phyloP scores from a whole-genome alignment of 768 basidiomycete genomes.

The Boletus bicolor region DNA sequence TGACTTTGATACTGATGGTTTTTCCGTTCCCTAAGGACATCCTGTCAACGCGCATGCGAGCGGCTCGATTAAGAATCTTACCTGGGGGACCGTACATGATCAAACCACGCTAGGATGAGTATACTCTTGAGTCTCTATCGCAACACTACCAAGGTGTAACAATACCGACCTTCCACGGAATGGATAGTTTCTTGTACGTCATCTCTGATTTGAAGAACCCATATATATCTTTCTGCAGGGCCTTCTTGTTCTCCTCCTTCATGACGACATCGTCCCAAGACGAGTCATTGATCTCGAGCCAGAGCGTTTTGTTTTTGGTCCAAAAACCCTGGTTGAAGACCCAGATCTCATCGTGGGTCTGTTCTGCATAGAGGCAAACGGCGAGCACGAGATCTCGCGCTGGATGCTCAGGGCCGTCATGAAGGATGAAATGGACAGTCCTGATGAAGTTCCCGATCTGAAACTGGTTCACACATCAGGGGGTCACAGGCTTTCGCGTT shows the following conservation, averaged over 20 bases:
- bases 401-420: conserved; percentile 55
- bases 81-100: conserved; percentile 85
- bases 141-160: neutral
- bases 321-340: conserved; percentile 73
- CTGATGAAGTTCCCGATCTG: conserved; percentile 19
- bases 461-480: conserved; percentile 27
- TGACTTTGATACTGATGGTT: conserved; percentile 76
- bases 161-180: conserved; percentile 73
- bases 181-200: conserved; percentile 68
- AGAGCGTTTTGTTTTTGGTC: conserved; percentile 59
- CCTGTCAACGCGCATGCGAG: neutral
- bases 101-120: conserved; percentile 58
- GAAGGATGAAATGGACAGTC: conserved; percentile 50
- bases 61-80: conserved; percentile 17
- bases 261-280: conserved; percentile 76
- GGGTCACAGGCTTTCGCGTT: neutral
- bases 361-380: conserved; percentile 49
- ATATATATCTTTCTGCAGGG: conserved; percentile 68
- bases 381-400: conserved; percentile 50
- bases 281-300: conserved; percentile 59
- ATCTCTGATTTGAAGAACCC: conserved; percentile 78
- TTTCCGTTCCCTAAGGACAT: conserved; percentile 71
- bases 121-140: neutral
- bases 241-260: conserved; percentile 63
- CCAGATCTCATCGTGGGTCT: conserved; percentile 68